Conservation (phyloP, 495 filamentous ascomycete species). For the Melanomma pulvis-pyrius region DNA sequence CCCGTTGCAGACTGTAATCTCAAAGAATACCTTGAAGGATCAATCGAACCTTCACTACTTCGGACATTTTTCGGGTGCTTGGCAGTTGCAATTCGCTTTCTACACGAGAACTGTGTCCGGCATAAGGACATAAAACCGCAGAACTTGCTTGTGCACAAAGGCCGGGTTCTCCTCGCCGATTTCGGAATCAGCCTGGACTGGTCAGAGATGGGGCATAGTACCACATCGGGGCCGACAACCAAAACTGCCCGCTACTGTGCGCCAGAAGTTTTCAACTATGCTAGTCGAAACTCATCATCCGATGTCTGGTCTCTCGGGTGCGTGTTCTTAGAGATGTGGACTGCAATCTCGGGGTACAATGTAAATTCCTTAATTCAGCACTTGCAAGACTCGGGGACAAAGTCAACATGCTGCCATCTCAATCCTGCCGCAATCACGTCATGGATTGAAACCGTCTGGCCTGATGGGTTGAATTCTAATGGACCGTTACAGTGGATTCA, state of each 20-base stretch:
- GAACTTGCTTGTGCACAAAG: neutral
- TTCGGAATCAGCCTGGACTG: neutral
- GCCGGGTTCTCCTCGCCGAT: neutral
- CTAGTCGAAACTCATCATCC: neutral
- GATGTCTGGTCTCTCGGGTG: constrained; percentile 3
- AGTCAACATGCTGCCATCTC: no score
- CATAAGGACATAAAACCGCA: neutral
- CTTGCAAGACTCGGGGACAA: no score
- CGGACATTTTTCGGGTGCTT: neutral
- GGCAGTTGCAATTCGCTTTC: neutral
- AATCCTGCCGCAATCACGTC: no score
- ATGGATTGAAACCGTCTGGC: no score
- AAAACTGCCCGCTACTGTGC: neutral
- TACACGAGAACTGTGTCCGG: neutral
- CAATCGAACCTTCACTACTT: neutral
- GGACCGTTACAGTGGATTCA: no score
- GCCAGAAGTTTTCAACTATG: neutral
- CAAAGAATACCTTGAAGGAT: neutral
- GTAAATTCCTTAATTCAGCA: no score
- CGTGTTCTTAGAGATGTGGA: neutral
- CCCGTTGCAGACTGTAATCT: constrained; percentile 1
- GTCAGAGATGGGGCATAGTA: neutral
- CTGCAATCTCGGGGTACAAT: no score
- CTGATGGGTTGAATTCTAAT: no score
- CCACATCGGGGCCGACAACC: neutral